Base-by-base conservation (phyloP, 176 grass and related monocot genomes). In the Triticum timopheevii region DNA sequence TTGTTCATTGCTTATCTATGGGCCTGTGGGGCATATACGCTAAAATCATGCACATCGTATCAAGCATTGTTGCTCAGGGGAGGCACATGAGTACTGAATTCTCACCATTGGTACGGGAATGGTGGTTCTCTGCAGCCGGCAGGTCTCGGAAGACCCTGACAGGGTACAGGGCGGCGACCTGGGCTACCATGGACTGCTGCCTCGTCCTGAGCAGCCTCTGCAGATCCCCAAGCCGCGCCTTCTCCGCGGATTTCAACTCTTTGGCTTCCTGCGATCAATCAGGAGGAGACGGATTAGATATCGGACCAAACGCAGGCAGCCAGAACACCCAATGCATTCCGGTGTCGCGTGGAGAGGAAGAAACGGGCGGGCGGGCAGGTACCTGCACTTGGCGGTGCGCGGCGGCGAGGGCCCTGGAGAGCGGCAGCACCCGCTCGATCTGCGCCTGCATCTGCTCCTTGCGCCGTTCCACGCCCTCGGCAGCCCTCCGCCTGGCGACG, bases 141-240 rank as follows among this genome's bases (percentile, higher is more conserved):
- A 28, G 83, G 8, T 89, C 87, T 83, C 65, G 83, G 67, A 92
- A 86, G 61, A 65, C 75, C 17, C 8, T 92, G 1, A 92, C 74
- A 80, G 90, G 90, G 79, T 92, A 92, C 74, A 92, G n/a, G 30
- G 80, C 75, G 22, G 87, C 86, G 23, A 92, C 83, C 84, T 92
- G 87, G 36, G 6, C 61, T 4, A 92, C 70, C 87, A 89, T 83
- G 3, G 49, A 25, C 59, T 69, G 83, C 73, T 89, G 83, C 79
- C 67, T 92, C 61, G 20, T 70, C 87, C 87, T 19, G 13, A 92
- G 73, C 66, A 86, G 61, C 67, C 72, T 83, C 59, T 83, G 87
- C 30, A 89, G 61, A 79, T 52, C 69, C 16, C 38, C 58, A 3
- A 92, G 90, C 35, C 61, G 85, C 5, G 27, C 61, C 68, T 12